Base-by-base conservation (phyloP, 208 protist species). In the Angomonas deanei region DNA sequence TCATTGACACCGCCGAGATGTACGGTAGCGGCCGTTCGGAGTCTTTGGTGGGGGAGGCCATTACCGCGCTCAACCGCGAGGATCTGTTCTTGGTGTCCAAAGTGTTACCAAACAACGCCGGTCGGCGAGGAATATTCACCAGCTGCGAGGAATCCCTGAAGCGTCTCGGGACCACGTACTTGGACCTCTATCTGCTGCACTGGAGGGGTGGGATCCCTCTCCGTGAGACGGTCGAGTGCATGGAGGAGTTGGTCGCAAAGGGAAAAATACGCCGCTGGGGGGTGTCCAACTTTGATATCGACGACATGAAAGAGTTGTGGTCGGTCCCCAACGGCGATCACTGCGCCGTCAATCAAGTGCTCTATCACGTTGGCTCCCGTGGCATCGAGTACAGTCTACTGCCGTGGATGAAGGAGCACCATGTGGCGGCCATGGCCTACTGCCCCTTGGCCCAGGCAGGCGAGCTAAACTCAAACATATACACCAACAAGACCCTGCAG, bases 151-250 rank as follows among this genome's bases (percentile, higher is more conserved):
- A 84, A 58, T 82, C 80, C 3, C 68, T 97, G 34, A 57, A 49
- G 24, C 59, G 84, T 30, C 73, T 96, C 32, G 72, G 77, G 10
- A 57, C 89, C 1, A 71, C 78, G 30, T 94, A 96, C 63, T 62
- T 97, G 26, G 93, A 97, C 68, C 75, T 96, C 8, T 96, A 92
- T 62, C 82, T 97, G 21, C 82, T 97, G 57, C 93, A 97, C 71
- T 96, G 89, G 86, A 86, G 82, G n/a, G 64, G 69, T 42, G 33
- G 50, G 15, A 68, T 74, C 19, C 59, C 67, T 13, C 71, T 82
- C 2, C 38, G 71, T 23, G 80, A 94, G 67, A 93, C 88, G 50
- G 92, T 86, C 64, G 69, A 58, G n/a, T 90, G 76, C 11, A 89
- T 95, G 88, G 78, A 88, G 65, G 55, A 77, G 28, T 73, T 95